Evolutionary conservation across 1,284 basidiomycete genomes (phyloP).

Genomic region (Uromyces viciae-fabae): DNA sequence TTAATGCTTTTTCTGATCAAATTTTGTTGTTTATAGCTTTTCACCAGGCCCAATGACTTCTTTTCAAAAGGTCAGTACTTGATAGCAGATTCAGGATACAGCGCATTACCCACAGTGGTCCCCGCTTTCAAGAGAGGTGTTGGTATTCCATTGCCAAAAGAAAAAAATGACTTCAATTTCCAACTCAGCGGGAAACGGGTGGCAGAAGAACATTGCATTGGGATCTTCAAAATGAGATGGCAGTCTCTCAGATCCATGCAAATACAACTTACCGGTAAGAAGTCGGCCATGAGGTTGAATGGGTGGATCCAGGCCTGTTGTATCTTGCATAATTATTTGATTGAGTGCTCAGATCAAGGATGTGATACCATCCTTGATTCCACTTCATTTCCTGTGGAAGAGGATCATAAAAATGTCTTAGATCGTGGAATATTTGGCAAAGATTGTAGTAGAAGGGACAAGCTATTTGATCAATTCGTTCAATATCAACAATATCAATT

Average conservation of each 20-base stretch:
- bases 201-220: slow-evolving; percentile 9
- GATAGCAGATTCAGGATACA: slow-evolving; percentile 21
- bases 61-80: slow-evolving; percentile 9
- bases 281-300: background rate
- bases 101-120: background rate
- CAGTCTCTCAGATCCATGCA: background rate
- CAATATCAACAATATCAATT: too few relatives aligned
- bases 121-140: background rate
- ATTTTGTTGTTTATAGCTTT: too few relatives aligned
- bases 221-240: slow-evolving; percentile 19
- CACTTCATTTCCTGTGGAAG: too few relatives aligned
- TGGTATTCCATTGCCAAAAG: background rate
- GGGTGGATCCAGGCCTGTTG: background rate
- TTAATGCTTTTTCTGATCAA: too few relatives aligned
- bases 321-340: background rate
- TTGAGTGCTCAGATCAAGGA: too few relatives aligned
- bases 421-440: too few relatives aligned
- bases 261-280: background rate
- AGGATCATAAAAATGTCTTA: too few relatives aligned
- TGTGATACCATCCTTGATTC: too few relatives aligned
- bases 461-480: too few relatives aligned
- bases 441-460: too few relatives aligned
- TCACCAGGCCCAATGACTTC: background rate
- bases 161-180: slow-evolving; percentile 16
- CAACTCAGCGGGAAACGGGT: slow-evolving; percentile 5